A percentile compares a stretch with the other conserved stretches of the same genome.
These are phyloP conservation scores for Orbilia javanica DNA, from an alignment of 2,329 filamentous ascomycete genomes.

Conservation along the genomic window DNA sequence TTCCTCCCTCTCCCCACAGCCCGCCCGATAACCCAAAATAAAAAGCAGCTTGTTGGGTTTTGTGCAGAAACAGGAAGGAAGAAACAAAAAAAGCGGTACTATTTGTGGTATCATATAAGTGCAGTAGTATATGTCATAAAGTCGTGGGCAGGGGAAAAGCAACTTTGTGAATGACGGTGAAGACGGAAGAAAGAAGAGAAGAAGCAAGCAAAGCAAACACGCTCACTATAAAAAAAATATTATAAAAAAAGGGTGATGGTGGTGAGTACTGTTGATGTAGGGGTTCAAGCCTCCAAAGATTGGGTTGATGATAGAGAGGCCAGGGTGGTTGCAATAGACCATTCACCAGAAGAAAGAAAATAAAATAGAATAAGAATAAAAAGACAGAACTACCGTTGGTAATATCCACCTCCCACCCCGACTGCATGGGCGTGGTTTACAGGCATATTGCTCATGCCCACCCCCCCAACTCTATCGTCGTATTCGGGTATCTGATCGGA, in stretches of 20 bases:
- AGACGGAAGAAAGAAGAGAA: not conserved
- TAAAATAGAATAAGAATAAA: too few relatives aligned
- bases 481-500: conserved; percentile 54
- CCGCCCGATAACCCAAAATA: conserved; percentile 10
- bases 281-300: conserved; percentile 42
- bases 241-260: conserved; percentile 30
- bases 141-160: conserved; percentile 50
- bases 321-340: not conserved
- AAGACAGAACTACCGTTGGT: conserved; percentile 45
- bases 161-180: conserved; percentile 30
- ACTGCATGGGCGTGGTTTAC: conserved; percentile 55
- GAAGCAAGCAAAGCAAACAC: conserved; percentile 19
- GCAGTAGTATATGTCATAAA: conserved; percentile 56
- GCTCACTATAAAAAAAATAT: conserved; percentile 29
- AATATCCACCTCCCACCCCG: conserved; percentile 55
- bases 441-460: conserved; percentile 55
- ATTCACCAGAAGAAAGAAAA: not conserved
- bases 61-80: conserved; percentile 23
- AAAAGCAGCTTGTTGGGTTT: conserved; percentile 32
- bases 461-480: conserved; percentile 55
- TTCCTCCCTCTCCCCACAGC: not conserved
- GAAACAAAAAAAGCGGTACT: conserved; percentile 33
- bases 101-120: conserved; percentile 58
- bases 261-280: conserved; percentile 2
- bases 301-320: conserved; percentile 38